Percentiles rank a stretch among this genome's conserved stretches.
These are phyloP conservation scores for Phoma sp. DNA, from an alignment of 2,329 filamentous ascomycete genomes.

Conservation along the genomic window DNA sequence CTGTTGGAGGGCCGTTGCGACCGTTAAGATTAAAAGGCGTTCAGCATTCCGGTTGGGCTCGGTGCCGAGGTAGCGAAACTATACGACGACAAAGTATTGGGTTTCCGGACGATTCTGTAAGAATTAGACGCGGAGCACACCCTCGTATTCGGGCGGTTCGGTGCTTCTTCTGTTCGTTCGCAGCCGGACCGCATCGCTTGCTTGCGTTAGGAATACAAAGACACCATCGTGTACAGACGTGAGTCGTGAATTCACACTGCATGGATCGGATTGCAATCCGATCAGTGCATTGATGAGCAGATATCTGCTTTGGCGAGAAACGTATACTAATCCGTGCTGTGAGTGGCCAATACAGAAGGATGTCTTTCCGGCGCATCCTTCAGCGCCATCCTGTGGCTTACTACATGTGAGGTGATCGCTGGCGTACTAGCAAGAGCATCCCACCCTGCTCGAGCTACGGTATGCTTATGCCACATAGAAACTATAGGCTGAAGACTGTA, in stretches of 20 bases:
- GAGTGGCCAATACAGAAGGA: constrained; percentile 11
- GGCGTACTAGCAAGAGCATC: neutral
- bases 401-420: neutral
- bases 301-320: constrained; percentile 14
- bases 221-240: constrained; percentile 16
- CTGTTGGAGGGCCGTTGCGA: constrained; percentile 13
- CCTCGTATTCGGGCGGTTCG: constrained; percentile 21
- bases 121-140: neutral
- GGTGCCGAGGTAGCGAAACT: constrained; percentile 13
- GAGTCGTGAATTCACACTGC: constrained; percentile 21
- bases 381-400: neutral
- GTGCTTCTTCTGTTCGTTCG: constrained; percentile 24
- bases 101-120: constrained; percentile 1
- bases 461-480: constrained; percentile 6
- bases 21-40: constrained; percentile 27
- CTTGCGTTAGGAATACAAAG: constrained; percentile 15
- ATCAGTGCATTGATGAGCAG: constrained; percentile 1
- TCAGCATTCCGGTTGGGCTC: constrained; percentile 9
- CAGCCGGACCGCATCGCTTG: constrained; percentile 26
- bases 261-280: constrained; percentile 14
- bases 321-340: constrained; percentile 5
- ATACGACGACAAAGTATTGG: constrained; percentile 2
- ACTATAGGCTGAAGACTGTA: constrained; percentile 4
- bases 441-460: constrained; percentile 2
- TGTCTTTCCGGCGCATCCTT: constrained; percentile 10